Evolutionary conservation across 2,329 filamentous ascomycete species (phyloP), one percentile per base, ranked within the genome.

Genomic region (Fusarium sp.): DNA sequence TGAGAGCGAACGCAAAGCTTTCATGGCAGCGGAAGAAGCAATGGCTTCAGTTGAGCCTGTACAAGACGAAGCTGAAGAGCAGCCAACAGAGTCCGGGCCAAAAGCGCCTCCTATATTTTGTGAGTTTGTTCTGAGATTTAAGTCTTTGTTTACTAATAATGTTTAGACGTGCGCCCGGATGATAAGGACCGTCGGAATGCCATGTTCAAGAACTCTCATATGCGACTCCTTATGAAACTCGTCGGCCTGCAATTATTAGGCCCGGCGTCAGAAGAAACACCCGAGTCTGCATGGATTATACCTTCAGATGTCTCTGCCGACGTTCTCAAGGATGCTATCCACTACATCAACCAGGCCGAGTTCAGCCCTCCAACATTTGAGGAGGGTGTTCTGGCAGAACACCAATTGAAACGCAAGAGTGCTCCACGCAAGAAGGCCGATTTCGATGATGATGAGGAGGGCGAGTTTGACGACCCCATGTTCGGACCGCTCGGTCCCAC

Each of bases 131-230:
- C 21, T 18, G 35, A 50, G 4, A 15, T 25, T 23, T 9, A 18
- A 19, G 10, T 9, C 13, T 23, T 23, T 50, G 5, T 30, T 35
- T 49, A 65, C 82, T 85, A 76, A 85, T 67, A 42, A 37, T 38
- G 25, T 19, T 23, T 76, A 92, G 89, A 83, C 63, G 83, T 95
- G 60, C 88, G 87, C 57, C 87, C 93, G 1, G 90, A 92, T 64
- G 90, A 88, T 46, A 89, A 93, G 50, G 86, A 89, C 54, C 90
- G 91, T 44, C 90, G 91, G 57, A 88, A 87, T 28, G 92, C 94
- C 32, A 91, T 97, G 83, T 97, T 97, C 85, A 97, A 94, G 79
- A 97, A 98, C 81, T 91, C 93, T 15, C 92, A 96, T 77, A 87
- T 98, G 5, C 92, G 95, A 38, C 90, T 98, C 4, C 88, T 99